Evolutionary conservation across 2,329 filamentous ascomycete genomes (phyloP).

Genomic region (Sporothrix dimorphospora): DNA sequence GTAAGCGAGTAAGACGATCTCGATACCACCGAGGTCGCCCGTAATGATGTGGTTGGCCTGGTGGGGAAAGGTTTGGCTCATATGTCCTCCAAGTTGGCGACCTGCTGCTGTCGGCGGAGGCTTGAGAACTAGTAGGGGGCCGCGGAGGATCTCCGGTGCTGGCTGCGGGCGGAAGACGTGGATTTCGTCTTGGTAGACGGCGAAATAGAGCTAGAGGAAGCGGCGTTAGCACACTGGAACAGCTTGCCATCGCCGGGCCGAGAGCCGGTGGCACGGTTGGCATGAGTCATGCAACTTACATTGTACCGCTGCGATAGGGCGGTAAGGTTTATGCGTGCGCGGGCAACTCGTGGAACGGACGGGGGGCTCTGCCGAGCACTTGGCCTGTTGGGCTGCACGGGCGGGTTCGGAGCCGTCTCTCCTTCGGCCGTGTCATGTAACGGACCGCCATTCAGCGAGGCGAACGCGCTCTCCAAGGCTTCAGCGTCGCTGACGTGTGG

Average conservation of each 20-base stretch:
- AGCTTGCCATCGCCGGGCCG: neutral
- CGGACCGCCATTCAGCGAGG: neutral
- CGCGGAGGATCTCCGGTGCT: conserved; percentile 54
- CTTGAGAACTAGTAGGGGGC: conserved; percentile 55
- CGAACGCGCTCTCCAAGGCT: neutral
- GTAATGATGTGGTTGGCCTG: conserved; percentile 70
- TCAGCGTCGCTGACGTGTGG: neutral
- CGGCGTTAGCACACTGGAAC: neutral
- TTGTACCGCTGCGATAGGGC: conserved; percentile 62
- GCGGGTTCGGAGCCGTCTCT: neutral
- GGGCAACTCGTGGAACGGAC: conserved; percentile 38
- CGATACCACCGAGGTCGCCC: conserved; percentile 69
- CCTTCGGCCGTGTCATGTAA: neutral
- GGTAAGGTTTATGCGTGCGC: conserved; percentile 57
- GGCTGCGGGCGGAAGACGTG: conserved; percentile 58
- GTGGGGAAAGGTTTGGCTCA: conserved; percentile 59
- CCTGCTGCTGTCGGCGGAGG: conserved; percentile 49
- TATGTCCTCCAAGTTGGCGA: conserved; percentile 51
- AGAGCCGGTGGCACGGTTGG: neutral
- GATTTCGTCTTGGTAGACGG: conserved; percentile 59
- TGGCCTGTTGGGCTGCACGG: neutral
- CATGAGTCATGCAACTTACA: conserved; percentile 44
- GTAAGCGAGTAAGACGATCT: conserved; percentile 68
- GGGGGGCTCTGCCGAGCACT: neutral
- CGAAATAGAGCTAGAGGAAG: conserved; percentile 58